Evolutionary conservation across 345 rosid genomes (phyloP).

Genomic region (Isatis tinctoria): DNA sequence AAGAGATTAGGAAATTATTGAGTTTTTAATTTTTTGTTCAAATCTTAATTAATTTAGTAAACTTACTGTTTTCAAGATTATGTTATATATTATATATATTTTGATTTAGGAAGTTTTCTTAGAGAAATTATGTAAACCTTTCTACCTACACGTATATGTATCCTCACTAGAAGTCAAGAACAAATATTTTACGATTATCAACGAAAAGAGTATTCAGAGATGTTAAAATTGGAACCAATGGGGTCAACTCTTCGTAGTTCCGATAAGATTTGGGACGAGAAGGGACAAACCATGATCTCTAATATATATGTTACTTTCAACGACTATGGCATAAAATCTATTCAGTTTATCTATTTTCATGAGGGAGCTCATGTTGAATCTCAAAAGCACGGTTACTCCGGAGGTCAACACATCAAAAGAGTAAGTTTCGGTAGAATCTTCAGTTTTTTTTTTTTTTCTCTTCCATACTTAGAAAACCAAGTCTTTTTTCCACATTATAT

Average conservation of each 20-base stretch:
- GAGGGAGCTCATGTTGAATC: not conserved
- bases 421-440: not conserved
- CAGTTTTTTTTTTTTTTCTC: not conserved
- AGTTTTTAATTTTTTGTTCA: not conserved
- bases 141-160: not conserved
- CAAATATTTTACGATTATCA: not conserved
- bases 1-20: not conserved
- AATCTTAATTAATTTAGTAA: not conserved
- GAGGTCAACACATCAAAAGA: not conserved
- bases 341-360: conserved; percentile 3
- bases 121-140: not conserved
- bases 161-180: not conserved
- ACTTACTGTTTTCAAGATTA: not conserved
- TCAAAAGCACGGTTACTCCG: not conserved
- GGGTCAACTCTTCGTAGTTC: not conserved
- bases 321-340: not conserved
- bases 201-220: not conserved
- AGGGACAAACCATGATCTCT: conserved; percentile 2
- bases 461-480: not conserved
- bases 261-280: not conserved
- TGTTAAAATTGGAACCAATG: not conserved
- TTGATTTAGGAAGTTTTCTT: not conserved
- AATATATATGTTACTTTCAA: not conserved
- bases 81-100: not conserved
- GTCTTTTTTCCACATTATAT: not conserved